Conservation (phyloP, 208 protist genomes). For the Naegleria gruberi region DNA sequence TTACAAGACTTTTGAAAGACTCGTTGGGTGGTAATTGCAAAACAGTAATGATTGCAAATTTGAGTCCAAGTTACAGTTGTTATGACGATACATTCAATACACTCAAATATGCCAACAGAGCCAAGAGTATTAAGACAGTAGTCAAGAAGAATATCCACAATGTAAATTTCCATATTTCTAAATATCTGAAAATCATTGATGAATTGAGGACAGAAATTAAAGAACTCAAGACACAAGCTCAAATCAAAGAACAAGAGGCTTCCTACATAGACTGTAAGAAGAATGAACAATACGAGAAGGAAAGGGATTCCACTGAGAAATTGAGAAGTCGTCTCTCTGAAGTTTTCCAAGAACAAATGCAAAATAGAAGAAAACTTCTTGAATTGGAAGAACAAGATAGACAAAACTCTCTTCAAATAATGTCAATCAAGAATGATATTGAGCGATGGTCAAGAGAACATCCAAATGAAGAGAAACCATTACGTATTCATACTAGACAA, state of each 20-base stretch:
- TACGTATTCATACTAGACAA: conserved; percentile 2
- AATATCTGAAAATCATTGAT: conserved; percentile 59
- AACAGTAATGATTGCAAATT: conserved; percentile 32
- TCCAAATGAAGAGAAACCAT: not conserved
- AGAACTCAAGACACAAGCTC: conserved; percentile 29
- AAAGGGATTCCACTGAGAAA: not conserved
- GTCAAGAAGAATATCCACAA: conserved; percentile 47
- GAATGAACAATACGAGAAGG: not conserved
- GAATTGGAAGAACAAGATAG: conserved; percentile 8
- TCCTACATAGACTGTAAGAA: not conserved
- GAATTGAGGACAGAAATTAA: conserved; percentile 44
- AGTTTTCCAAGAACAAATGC: not conserved
- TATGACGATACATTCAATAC: not conserved
- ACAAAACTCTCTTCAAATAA: not conserved
- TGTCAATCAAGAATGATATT: not conserved
- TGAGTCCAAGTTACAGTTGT: not conserved
- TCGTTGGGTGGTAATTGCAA: conserved; percentile 54
- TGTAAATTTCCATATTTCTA: conserved; percentile 52
- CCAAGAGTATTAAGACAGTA: not conserved
- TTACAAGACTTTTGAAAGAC: conserved; percentile 54
- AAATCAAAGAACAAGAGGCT: not conserved
- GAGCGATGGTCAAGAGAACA: not conserved
- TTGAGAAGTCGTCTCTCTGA: not conserved
- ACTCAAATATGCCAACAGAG: not conserved
- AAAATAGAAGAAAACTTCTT: not conserved